Conservation (phyloP, 176 grass and related monocot genomes). For the Zoysia pacifica region DNA sequence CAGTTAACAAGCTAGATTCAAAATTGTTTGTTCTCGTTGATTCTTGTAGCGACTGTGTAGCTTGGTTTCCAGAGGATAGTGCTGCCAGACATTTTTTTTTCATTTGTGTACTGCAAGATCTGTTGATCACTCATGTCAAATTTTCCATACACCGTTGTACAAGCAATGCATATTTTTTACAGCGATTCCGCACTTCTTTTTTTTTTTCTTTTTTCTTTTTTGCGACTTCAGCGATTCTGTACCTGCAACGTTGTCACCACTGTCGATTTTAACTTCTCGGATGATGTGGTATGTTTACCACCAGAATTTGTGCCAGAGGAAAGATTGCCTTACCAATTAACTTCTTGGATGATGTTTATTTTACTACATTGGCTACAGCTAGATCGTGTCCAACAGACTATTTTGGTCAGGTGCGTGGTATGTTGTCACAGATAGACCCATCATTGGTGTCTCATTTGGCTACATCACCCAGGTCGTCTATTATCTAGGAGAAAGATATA, state of each 20-base stretch:
- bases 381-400: constrained; percentile 6
- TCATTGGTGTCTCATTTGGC: constrained; percentile 53
- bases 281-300: not conserved
- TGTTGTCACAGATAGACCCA: constrained; percentile 99
- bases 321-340: not conserved
- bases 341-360: constrained; percentile 29
- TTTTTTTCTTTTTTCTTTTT: too few relatives aligned
- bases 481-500: not conserved
- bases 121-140: constrained; percentile 2
- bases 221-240: not conserved
- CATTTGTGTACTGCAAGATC: constrained; percentile 7
- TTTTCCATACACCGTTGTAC: constrained; percentile 48
- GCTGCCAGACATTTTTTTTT: constrained; percentile 22
- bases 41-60: constrained; percentile 44
- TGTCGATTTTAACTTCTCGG: constrained; percentile 12
- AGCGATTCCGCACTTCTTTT: not conserved
- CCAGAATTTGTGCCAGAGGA: not conserved
- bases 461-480: not conserved
- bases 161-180: constrained; percentile 34
- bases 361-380: constrained; percentile 12
- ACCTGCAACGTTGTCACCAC: not conserved
- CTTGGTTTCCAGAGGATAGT: constrained; percentile 22
- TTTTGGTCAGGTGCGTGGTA: constrained; percentile 74
- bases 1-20: constrained; percentile 35
- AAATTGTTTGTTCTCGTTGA: constrained; percentile 26